These are phyloP conservation scores for Penicillium hordei DNA, from an alignment of 2,329 filamentous ascomycete species.

Conservation along the genomic window DNA sequence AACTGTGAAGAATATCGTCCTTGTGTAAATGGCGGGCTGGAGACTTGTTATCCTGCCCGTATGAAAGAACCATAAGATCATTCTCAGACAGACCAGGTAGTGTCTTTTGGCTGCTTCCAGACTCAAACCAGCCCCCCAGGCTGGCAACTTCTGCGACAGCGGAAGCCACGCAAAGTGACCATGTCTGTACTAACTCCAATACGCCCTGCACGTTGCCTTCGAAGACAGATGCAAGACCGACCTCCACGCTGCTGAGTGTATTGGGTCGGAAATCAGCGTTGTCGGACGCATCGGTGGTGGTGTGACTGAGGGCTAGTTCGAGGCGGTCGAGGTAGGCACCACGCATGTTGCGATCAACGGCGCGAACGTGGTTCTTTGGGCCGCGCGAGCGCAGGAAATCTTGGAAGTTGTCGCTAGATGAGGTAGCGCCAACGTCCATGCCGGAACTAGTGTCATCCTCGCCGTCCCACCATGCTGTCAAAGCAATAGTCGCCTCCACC, in stretches of 20 bases:
- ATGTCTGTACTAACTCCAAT: conserved; percentile 70
- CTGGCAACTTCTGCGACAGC: conserved; percentile 80
- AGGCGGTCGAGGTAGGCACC: conserved; percentile 74
- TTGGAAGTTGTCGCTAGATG: conserved; percentile 16
- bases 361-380: conserved; percentile 39
- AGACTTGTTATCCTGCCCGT: conserved; percentile 57
- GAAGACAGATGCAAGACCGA: conserved; percentile 77
- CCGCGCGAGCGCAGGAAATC: conserved; percentile 27
- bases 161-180: conserved; percentile 77
- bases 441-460: conserved; percentile 56
- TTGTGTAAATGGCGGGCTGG: conserved; percentile 60
- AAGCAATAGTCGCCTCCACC: conserved; percentile 80
- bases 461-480: conserved; percentile 92
- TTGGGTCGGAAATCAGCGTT: conserved; percentile 68
- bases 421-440: conserved; percentile 24
- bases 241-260: conserved; percentile 70
- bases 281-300: conserved; percentile 65
- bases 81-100: conserved; percentile 71
- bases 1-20: conserved; percentile 74
- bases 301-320: conserved; percentile 64
- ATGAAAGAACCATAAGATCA: conserved; percentile 79
- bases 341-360: conserved; percentile 55
- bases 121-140: conserved; percentile 78
- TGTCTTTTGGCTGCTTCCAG: conserved; percentile 52
- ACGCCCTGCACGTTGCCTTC: conserved; percentile 79